Evolutionary conservation across 108 stramenopile species (phyloP), one percentile per base, ranked within the genome.

Genomic region (Cylindrotheca closterium): DNA sequence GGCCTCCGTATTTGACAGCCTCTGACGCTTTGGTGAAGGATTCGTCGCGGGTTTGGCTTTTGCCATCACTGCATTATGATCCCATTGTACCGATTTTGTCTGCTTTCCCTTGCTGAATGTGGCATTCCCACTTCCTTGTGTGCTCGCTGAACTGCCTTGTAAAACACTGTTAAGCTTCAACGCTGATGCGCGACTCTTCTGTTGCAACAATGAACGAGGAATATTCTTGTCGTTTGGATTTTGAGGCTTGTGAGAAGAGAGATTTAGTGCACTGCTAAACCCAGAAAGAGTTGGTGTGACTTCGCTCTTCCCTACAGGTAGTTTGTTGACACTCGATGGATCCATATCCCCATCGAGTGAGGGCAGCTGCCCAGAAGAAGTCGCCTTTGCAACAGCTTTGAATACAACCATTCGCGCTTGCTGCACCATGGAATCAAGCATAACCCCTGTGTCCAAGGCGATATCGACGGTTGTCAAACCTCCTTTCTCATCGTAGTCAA

Each of bases 321-420:
- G 23, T 12, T 23, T 30, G 59, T 30, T 26, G 46, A 45, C 25
- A 19, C 4, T 48, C 53, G 31, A 47, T 8, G n/a, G 51, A 55
- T 30, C 45, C 46, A 10, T 30, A 55, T 45, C 45, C 26, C 26
- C 28, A 50, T 47, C 60, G 7, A 47, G 28, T 42, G 48, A 17
- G 18, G 24, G 29, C 12, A 55, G 21, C 24, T 54, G 47, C 30
- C 48, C 24, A 4, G 70, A 60, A 17, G 76, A 68, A 12, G 79
- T 86, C 29, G 79, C 81, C 37, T 72, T 64, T 1, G 80, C 81
- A 4, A 86, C 84, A 29, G 84, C 76, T 46, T 80, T 77, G 66
- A 86, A 82, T 1, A 86, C 81, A 42, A 86, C 63, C 48, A 86
- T 64, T 18, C 84, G 63, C 5, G 84, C 81, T 55, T 86, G 70